Conservation (phyloP, 2,329 filamentous ascomycete species). For the Byssothecium circinans region DNA sequence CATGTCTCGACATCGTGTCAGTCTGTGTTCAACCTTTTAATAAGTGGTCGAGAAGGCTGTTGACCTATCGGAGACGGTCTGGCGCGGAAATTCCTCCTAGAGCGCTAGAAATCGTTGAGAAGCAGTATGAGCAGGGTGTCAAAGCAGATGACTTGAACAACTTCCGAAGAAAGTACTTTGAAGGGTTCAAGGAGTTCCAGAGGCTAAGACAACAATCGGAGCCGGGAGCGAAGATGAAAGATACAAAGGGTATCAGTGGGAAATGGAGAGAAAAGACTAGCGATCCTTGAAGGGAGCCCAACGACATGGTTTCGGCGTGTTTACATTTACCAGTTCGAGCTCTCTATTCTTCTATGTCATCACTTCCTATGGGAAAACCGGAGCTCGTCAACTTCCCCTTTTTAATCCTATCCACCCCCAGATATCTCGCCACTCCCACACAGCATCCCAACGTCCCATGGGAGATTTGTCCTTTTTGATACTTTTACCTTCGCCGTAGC, state of each 20-base stretch:
- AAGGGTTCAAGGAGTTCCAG: conserved; percentile 43
- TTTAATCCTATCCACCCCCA: conserved; percentile 6
- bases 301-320: no score
- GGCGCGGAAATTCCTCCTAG: conserved; percentile 46
- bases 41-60: conserved; percentile 86
- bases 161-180: conserved; percentile 62
- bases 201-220: conserved; percentile 29
- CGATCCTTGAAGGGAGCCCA: not conserved
- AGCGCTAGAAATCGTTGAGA: conserved; percentile 21
- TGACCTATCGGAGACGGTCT: conserved; percentile 75
- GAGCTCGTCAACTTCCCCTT: conserved; percentile 8
- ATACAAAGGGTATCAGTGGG: conserved; percentile 10
- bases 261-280: conserved; percentile 11
- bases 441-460: not conserved
- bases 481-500: not conserved
- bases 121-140: conserved; percentile 46
- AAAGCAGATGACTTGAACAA: conserved; percentile 68
- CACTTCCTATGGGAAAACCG: not conserved
- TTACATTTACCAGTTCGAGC: no score
- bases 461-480: not conserved
- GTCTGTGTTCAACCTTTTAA: conserved; percentile 87
- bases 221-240: not conserved
- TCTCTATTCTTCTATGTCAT: not conserved
- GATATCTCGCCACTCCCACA: not conserved
- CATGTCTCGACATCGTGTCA: conserved; percentile 70